phyloP scores from a whole-genome alignment of 257 asterid genomes.

The Sherardia arvensis region DNA sequence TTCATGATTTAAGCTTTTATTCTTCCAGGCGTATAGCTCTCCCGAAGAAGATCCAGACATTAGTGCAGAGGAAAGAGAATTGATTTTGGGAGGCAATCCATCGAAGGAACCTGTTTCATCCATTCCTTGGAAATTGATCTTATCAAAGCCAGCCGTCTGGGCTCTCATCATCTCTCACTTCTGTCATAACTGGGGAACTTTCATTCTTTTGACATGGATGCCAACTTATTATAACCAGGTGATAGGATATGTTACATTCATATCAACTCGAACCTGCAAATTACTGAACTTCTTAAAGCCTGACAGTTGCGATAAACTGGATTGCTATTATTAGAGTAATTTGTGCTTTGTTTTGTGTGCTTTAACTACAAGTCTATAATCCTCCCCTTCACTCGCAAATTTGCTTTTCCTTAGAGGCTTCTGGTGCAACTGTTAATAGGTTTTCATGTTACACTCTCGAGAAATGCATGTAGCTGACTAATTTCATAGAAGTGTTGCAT shows the following conservation, averaged over 20 bases:
- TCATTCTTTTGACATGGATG: slow-evolving; percentile 97
- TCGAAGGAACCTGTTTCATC: slow-evolving; percentile 63
- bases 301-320: neutral
- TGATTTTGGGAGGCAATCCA: slow-evolving; percentile 53
- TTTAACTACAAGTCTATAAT: neutral
- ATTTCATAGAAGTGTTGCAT: neutral
- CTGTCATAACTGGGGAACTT: slow-evolving; percentile 99
- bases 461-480: no score
- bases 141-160: slow-evolving; percentile 93
- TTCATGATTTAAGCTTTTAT: slow-evolving; percentile 9
- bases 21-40: slow-evolving; percentile 75
- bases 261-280: neutral
- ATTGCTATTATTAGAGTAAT: neutral
- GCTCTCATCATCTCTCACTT: slow-evolving; percentile 97
- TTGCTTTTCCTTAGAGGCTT: neutral
- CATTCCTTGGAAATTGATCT: slow-evolving; percentile 88
- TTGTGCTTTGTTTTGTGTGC: neutral
- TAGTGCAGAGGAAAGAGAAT: slow-evolving; percentile 49
- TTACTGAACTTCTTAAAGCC: neutral
- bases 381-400: neutral
- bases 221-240: slow-evolving; percentile 97
- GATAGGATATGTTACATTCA: slow-evolving; percentile 7
- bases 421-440: neutral
- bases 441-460: no score
- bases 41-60: slow-evolving; percentile 74